A percentile compares a stretch with the other conserved stretches of the same genome.
phyloP scores from a whole-genome alignment of 108 stramenopile genomes.

The Nitzschia inconspicua region DNA sequence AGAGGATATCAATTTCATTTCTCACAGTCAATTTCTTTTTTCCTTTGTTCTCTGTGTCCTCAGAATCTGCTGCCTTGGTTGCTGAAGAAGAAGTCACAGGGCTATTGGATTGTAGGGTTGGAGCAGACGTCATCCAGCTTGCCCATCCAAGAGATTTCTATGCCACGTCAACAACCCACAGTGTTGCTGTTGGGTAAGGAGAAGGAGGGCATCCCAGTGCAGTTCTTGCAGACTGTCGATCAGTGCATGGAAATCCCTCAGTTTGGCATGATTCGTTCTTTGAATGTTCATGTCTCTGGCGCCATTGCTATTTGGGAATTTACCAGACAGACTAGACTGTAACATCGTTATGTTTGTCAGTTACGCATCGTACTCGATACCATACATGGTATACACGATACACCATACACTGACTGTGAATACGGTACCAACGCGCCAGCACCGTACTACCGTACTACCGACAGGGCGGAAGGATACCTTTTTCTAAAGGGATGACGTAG shows the following conservation, averaged over 20 bases:
- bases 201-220: conserved; percentile 91
- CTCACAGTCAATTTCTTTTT: background rate
- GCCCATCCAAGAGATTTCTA: conserved; percentile 50
- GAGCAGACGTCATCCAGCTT: conserved; percentile 86
- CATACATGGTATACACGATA: no score
- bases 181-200: conserved; percentile 91
- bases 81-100: conserved; percentile 49
- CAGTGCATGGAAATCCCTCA: conserved; percentile 96
- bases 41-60: background rate
- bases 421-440: no score
- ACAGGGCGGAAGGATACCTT: no score
- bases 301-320: conserved; percentile 93
- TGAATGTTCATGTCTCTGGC: conserved; percentile 96
- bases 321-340: conserved; percentile 59
- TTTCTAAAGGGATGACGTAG: no score
- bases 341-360: no score
- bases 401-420: no score
- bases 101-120: conserved; percentile 84
- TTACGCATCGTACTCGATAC: no score
- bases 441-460: no score
- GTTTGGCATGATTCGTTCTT: conserved; percentile 88
- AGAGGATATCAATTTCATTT: background rate
- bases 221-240: conserved; percentile 87
- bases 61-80: conserved; percentile 66
- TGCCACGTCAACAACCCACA: conserved; percentile 55